These are phyloP conservation scores for Cyberlindnera xylosilytica DNA, from an alignment of 805 yeast genomes.

Conservation along the genomic window DNA sequence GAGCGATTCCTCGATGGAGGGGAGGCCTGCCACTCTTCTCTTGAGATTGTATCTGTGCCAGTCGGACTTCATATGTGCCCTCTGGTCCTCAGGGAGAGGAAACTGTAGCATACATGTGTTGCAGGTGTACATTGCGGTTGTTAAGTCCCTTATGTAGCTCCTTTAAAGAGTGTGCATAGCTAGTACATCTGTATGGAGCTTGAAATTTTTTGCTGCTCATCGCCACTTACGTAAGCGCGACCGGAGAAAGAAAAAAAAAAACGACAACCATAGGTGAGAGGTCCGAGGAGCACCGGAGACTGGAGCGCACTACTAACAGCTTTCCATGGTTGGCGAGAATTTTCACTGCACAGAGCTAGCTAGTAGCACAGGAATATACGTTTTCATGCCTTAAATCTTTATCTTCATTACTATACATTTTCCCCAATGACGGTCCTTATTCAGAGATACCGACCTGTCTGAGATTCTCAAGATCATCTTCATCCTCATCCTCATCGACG, in stretches of 20 bases:
- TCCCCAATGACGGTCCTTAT: no score
- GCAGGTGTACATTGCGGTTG: constrained; percentile 54
- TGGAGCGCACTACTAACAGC: no score
- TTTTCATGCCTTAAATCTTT: no score
- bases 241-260: not conserved
- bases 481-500: constrained; percentile 29
- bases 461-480: constrained; percentile 21
- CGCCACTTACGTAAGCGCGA: not conserved
- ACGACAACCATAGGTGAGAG: no score
- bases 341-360: no score
- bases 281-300: no score
- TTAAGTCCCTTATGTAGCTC: not conserved
- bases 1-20: constrained; percentile 62
- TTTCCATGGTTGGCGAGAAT: no score
- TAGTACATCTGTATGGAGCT: no score
- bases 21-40: constrained; percentile 85
- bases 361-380: no score
- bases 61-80: constrained; percentile 92
- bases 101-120: constrained; percentile 85
- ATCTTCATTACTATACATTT: no score
- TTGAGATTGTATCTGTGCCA: constrained; percentile 98
- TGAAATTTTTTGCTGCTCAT: constrained; percentile 12
- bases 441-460: no score
- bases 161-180: not conserved
- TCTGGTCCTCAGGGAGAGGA: constrained; percentile 70